phyloP scores from a whole-genome alignment of 169 alveolate species.

The Toxoplasma gondii region DNA sequence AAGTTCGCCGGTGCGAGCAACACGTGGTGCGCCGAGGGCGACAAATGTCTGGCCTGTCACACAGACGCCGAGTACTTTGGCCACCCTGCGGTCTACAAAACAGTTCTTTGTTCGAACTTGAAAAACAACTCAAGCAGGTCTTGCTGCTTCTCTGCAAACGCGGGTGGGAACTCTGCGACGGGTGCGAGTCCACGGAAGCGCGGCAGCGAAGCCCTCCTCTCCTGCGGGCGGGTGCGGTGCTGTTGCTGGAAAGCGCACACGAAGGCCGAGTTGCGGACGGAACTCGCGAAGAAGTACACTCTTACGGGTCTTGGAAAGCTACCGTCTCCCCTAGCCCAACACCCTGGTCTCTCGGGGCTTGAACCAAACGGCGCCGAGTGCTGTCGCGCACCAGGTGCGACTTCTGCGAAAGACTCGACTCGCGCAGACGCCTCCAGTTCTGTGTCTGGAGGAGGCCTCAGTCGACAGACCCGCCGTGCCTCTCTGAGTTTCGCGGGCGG shows the following conservation, averaged over 20 bases:
- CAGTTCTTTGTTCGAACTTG: neutral
- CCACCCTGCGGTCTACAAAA: conserved; percentile 35
- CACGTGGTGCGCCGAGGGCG: conserved; percentile 13
- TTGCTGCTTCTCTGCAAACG: conserved; percentile 8
- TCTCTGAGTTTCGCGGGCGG: too few species aligned
- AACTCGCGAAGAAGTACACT: neutral
- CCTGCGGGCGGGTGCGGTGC: neutral
- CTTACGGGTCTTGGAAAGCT: neutral
- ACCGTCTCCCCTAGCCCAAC: too few species aligned
- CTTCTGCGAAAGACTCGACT: too few species aligned
- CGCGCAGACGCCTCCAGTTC: too few species aligned
- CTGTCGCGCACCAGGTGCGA: too few species aligned
- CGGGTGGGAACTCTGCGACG: neutral
- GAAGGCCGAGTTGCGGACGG: neutral
- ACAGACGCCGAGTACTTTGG: neutral
- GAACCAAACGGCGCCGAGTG: too few species aligned
- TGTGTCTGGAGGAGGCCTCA: too few species aligned
- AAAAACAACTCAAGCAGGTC: neutral
- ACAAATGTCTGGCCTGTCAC: conserved; percentile 29
- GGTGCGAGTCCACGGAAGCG: neutral
- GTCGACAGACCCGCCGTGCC: too few species aligned
- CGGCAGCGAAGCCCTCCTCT: neutral
- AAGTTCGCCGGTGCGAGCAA: neutral
- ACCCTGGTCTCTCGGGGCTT: too few species aligned
- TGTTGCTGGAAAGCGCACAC: conserved; percentile 27